Conservation (phyloP, 2,329 filamentous ascomycete species). For the Colletotrichum scovillei region DNA sequence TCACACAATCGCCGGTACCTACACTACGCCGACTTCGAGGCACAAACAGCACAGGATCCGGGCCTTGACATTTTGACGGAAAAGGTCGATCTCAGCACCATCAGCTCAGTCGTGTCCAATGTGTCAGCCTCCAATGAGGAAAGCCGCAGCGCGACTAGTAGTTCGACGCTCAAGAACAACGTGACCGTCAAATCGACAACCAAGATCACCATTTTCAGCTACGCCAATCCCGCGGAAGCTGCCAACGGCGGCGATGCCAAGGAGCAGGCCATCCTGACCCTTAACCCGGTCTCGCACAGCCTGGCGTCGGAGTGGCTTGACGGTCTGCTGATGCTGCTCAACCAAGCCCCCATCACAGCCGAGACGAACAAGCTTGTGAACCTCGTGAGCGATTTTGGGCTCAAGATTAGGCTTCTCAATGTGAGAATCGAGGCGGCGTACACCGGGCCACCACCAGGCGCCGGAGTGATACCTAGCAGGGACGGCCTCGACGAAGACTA, state of each 20-base stretch:
- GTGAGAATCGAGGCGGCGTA: constrained; percentile 85
- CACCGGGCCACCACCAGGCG: constrained; percentile 73
- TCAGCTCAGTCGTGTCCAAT: constrained; percentile 95
- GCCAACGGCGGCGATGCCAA: constrained; percentile 50
- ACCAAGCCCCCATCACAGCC: constrained; percentile 95
- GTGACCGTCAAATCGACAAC: constrained; percentile 67
- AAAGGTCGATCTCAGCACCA: constrained; percentile 86
- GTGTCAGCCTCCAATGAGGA: constrained; percentile 76
- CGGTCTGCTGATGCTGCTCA: constrained; percentile 91
- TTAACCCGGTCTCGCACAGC: constrained; percentile 83
- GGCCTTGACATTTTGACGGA: constrained; percentile 79
- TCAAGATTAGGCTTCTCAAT: constrained; percentile 93
- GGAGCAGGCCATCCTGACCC: constrained; percentile 82
- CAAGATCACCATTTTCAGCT: constrained; percentile 92
- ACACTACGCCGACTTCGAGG: constrained; percentile 87
- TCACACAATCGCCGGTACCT: constrained; percentile 92
- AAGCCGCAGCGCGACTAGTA: constrained; percentile 55
- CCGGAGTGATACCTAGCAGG: constrained; percentile 81
- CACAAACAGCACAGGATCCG: constrained; percentile 73
- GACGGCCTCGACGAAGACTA: constrained; percentile 93
- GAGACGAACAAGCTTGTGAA: constrained; percentile 92
- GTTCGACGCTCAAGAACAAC: constrained; percentile 53
- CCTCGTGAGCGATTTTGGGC: constrained; percentile 87
- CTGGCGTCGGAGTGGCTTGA: constrained; percentile 97
- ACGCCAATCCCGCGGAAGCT: constrained; percentile 57